Conservation (phyloP, 371 early-diverging fungal genomes). For the Apophysomyces elegans region DNA sequence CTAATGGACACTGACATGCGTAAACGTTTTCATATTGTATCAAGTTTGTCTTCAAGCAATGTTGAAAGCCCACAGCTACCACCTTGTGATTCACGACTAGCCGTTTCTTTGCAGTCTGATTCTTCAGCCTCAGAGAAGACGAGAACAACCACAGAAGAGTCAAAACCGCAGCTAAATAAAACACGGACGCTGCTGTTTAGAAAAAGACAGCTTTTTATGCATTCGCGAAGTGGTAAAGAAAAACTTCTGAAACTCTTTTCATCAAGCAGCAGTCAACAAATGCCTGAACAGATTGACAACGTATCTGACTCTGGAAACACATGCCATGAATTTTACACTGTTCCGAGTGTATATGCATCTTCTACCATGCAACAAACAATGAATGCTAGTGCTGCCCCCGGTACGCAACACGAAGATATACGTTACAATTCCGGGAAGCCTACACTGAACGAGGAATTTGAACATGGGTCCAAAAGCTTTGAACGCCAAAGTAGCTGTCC, state of each 20-base stretch:
- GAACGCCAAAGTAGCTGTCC: background rate
- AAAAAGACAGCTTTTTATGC: background rate
- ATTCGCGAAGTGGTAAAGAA: constrained; percentile 1
- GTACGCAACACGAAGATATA: background rate
- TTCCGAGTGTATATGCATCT: constrained; percentile 6
- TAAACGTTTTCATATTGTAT: background rate
- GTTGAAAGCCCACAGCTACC: constrained; percentile 3
- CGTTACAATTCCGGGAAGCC: background rate
- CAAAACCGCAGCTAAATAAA: background rate
- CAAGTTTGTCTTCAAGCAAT: background rate
- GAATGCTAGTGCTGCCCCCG: background rate
- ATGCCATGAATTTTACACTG: constrained; percentile 9
- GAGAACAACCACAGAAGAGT: background rate
- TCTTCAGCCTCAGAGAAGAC: background rate
- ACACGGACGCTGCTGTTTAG: background rate
- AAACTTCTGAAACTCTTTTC: constrained; percentile 10
- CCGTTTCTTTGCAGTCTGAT: background rate
- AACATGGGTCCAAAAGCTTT: background rate
- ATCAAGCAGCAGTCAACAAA: background rate
- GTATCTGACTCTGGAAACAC: background rate
- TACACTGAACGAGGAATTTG: background rate
- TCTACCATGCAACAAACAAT: background rate
- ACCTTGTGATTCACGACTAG: constrained; percentile 4
- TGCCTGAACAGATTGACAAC: background rate
- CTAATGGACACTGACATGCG: constrained; percentile 1